Conservation (phyloP, 1,284 basidiomycete genomes). For the Paramarasmius palmivorus region DNA sequence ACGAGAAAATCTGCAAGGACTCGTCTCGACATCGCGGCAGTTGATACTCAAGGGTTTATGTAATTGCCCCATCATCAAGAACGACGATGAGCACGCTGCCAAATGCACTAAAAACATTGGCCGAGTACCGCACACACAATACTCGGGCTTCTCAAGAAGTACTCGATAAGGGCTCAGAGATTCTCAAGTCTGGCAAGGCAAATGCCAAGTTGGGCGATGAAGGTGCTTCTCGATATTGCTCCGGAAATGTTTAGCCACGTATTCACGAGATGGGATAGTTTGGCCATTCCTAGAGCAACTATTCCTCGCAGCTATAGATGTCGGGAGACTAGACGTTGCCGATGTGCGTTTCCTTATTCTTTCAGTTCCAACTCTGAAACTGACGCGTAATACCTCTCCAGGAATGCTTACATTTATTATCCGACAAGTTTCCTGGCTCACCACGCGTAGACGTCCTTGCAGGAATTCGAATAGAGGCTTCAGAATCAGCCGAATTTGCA, state of each 20-base stretch:
- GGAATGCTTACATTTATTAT: slow-evolving; percentile 65
- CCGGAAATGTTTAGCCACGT: neutral
- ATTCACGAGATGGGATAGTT: slow-evolving; percentile 38
- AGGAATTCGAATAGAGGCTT: slow-evolving; percentile 85
- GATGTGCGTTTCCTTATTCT: slow-evolving; percentile 59
- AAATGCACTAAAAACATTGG: slow-evolving; percentile 64
- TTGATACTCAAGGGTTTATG: neutral
- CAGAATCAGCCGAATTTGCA: slow-evolving; percentile 60
- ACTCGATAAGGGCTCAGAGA: slow-evolving; percentile 58
- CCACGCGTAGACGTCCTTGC: slow-evolving; percentile 83
- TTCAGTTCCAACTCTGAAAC: neutral
- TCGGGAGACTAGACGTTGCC: slow-evolving; percentile 78
- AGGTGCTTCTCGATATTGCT: slow-evolving; percentile 27
- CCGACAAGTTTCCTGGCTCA: slow-evolving; percentile 77
- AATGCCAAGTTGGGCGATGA: slow-evolving; percentile 60
- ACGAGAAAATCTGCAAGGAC: slow-evolving; percentile 13
- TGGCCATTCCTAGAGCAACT: slow-evolving; percentile 92
- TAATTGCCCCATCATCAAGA: neutral
- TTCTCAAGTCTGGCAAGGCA: slow-evolving; percentile 52
- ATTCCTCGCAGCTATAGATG: slow-evolving; percentile 83
- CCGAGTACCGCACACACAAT: slow-evolving; percentile 68
- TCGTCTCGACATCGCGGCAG: slow-evolving; percentile 2
- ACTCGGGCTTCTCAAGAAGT: slow-evolving; percentile 71
- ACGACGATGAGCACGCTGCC: slow-evolving; percentile 34
- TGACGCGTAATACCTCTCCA: slow-evolving; percentile 15